Conservation (phyloP, 139 green algal genomes). For the Mesotaenium endlicherianum region DNA sequence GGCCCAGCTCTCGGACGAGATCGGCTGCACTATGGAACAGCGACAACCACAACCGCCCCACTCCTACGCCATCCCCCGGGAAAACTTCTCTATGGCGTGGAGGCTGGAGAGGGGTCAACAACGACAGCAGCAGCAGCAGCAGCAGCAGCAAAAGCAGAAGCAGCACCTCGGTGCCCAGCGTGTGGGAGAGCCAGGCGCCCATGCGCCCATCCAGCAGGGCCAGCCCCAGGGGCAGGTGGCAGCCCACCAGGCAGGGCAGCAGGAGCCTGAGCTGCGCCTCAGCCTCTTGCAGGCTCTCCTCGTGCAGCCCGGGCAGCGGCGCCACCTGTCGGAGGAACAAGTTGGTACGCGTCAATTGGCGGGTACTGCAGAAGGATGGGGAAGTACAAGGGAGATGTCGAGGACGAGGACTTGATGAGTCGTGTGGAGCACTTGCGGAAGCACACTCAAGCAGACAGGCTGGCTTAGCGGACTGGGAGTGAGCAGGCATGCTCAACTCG, state of each 20-base stretch:
- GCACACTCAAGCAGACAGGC: too few species aligned
- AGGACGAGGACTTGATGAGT: constrained; percentile 17
- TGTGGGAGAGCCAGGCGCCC: constrained; percentile 57
- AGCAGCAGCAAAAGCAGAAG: not conserved
- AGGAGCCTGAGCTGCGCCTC: constrained; percentile 67
- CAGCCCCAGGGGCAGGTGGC: not conserved
- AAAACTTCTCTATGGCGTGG: not conserved
- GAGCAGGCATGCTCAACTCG: too few species aligned
- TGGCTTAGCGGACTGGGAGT: too few species aligned
- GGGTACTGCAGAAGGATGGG: not conserved
- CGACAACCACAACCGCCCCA: too few species aligned
- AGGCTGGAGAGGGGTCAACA: not conserved
- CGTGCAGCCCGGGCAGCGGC: constrained; percentile 83
- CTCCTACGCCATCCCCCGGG: too few species aligned
- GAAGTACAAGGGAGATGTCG: not conserved
- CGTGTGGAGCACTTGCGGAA: too few species aligned
- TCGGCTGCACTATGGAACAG: too few species aligned
- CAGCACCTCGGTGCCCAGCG: constrained; percentile 14
- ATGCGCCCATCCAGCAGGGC: constrained; percentile 53
- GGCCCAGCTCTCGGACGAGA: too few species aligned
- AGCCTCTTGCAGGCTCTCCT: constrained; percentile 66
- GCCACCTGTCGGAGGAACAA: constrained; percentile 53
- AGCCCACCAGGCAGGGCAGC: constrained; percentile 39
- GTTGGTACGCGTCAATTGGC: not conserved
- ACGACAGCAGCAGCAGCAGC: not conserved